These are phyloP conservation scores for Penicillium canariense DNA, from an alignment of 495 filamentous ascomycete genomes.

Conservation along the genomic window DNA sequence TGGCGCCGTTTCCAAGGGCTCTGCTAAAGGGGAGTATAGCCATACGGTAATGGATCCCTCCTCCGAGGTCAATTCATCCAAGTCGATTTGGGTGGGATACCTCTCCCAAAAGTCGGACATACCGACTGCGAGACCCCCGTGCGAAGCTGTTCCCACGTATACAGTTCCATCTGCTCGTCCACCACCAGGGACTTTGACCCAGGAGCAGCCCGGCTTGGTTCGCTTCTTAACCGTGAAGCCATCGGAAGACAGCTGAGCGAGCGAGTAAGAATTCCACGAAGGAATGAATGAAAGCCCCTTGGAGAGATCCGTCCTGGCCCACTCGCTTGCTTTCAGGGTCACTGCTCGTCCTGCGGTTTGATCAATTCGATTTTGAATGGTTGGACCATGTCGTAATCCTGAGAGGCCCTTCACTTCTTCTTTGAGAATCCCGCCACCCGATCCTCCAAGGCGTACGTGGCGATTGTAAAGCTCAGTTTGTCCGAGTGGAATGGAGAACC, in stretches of 20 bases:
- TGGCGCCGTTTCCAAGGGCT: slow-evolving; percentile 45
- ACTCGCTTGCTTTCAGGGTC: slow-evolving; percentile 4
- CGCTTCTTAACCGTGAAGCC: slow-evolving; percentile 52
- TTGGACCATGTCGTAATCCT: slow-evolving; percentile 39
- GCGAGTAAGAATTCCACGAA: slow-evolving; percentile 45
- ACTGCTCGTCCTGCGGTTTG: slow-evolving; percentile 11
- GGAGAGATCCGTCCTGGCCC: slow-evolving; percentile 10
- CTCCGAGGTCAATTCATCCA: slow-evolving; percentile 36
- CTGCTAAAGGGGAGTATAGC: slow-evolving; percentile 48
- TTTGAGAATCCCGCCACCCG: slow-evolving; percentile 33
- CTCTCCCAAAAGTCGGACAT: slow-evolving; percentile 52
- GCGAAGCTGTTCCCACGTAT: slow-evolving; percentile 45
- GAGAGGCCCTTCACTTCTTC: slow-evolving; percentile 45
- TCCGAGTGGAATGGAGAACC: slow-evolving; percentile 34
- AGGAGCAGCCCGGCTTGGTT: slow-evolving; percentile 45
- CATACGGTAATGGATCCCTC: slow-evolving; percentile 43
- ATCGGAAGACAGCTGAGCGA: slow-evolving; percentile 47
- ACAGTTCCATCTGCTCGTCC: slow-evolving; percentile 42
- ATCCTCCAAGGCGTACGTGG: slow-evolving; percentile 38
- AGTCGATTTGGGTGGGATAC: slow-evolving; percentile 47
- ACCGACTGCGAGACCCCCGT: slow-evolving; percentile 46
- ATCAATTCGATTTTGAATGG: slow-evolving; percentile 8
- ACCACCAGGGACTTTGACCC: slow-evolving; percentile 50
- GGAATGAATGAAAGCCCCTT: slow-evolving; percentile 35
- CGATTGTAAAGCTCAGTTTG: slow-evolving; percentile 37